Evolutionary conservation across 2,329 filamentous ascomycete genomes (phyloP).

Genomic region (Aspergillus felis): DNA sequence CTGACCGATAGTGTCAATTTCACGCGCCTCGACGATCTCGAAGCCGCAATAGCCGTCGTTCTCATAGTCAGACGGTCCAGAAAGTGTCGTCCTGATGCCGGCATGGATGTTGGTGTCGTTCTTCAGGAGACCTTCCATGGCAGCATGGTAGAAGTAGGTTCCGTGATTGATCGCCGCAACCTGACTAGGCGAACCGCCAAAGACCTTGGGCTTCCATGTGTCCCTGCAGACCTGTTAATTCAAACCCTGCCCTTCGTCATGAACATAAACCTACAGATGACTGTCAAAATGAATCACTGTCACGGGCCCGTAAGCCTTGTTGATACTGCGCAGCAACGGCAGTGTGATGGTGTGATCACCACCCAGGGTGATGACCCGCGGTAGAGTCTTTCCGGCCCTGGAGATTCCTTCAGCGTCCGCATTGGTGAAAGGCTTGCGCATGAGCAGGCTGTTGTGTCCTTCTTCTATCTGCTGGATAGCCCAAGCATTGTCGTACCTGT

Average conservation of each 20-base stretch:
- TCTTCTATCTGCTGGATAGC: constrained; percentile 82
- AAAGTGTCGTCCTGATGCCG: constrained; percentile 78
- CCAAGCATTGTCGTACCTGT: constrained; percentile 74
- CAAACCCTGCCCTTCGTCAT: neutral
- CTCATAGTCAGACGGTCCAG: constrained; percentile 74
- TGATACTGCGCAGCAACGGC: constrained; percentile 53
- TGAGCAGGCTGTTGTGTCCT: constrained; percentile 72
- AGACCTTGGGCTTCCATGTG: constrained; percentile 77
- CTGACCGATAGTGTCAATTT: constrained; percentile 61
- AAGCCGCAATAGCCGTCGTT: constrained; percentile 84
- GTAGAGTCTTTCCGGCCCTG: constrained; percentile 70
- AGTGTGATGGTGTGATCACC: constrained; percentile 46
- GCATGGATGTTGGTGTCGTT: constrained; percentile 87
- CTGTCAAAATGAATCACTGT: constrained; percentile 63
- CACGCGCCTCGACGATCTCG: constrained; percentile 72
- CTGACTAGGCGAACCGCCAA: constrained; percentile 74
- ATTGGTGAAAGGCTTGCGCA: constrained; percentile 66
- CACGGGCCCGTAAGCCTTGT: constrained; percentile 64
- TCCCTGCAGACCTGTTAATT: constrained; percentile 28
- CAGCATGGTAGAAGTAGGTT: constrained; percentile 82
- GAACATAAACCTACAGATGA: constrained; percentile 44
- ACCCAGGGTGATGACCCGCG: constrained; percentile 71
- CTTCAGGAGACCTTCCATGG: constrained; percentile 69
- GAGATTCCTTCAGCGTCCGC: constrained; percentile 64
- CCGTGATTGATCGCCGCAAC: constrained; percentile 79